Conservation (phyloP, 768 basidiomycete genomes). For the Dentipellis fragilis region DNA sequence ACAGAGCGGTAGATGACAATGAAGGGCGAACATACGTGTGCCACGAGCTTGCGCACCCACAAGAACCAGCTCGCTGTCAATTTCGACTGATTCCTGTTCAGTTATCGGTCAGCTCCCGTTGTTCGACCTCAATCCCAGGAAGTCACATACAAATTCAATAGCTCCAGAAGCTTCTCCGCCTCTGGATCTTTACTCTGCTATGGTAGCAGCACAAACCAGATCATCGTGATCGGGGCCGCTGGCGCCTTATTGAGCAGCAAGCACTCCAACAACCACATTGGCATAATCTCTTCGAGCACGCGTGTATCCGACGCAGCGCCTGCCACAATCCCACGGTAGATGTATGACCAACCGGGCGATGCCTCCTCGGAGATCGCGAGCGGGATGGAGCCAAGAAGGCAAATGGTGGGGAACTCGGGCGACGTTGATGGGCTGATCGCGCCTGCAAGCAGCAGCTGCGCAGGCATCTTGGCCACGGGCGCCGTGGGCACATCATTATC, state of each 20-base stretch:
- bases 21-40: conserved; percentile 49
- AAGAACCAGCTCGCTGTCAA: conserved; percentile 83
- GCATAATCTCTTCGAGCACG: conserved; percentile 66
- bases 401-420: conserved; percentile 60
- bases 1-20: background rate
- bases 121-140: background rate
- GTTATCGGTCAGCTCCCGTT: background rate
- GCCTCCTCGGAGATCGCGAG: conserved; percentile 80
- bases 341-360: conserved; percentile 58
- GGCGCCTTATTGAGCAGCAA: conserved; percentile 58
- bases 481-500: conserved; percentile 13
- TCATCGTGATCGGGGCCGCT: conserved; percentile 48
- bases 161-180: conserved; percentile 59
- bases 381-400: conserved; percentile 47
- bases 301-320: conserved; percentile 43
- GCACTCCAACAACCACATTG: conserved; percentile 85
- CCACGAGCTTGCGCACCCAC: conserved; percentile 73
- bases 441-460: conserved; percentile 44
- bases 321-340: conserved; percentile 67
- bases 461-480: conserved; percentile 27
- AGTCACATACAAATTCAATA: conserved; percentile 71
- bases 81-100: conserved; percentile 62
- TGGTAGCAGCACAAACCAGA: conserved; percentile 86
- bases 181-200: conserved; percentile 50
- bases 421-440: conserved; percentile 58